Evolutionary conservation across 2,329 filamentous ascomycete genomes (phyloP), one percentile per base, ranked within the genome.

Genomic region (Ophiostoma novo-ulmi): DNA sequence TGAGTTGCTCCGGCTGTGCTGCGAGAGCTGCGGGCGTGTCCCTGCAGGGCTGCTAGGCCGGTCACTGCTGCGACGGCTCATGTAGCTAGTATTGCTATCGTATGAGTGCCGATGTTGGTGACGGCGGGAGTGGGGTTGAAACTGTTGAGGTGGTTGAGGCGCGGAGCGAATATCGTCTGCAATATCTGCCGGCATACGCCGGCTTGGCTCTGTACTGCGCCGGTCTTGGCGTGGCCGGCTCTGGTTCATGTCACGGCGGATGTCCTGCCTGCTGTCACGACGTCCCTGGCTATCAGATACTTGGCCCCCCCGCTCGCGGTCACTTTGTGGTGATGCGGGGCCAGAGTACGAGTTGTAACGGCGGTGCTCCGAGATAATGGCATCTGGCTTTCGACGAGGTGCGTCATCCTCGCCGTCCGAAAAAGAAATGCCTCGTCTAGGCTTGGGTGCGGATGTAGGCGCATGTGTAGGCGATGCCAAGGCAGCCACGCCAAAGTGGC

Each of bases 401-500:
- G 20, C 20, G 26, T 69, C 44, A 7, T 44, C 41, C 17, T 69
- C 44, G 44, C 44, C 67, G 10, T 67, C 48, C 3, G 70, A 52
- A 13, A 52, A 38, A 6, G 63, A 44, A 10, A 64, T 38, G n/a
- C 61, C 11, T 22, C 65, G 14, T 65, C 17, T 2, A 8, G 61
- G 26, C 35, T 36, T 31, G 6, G 26, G 13, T 48, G 38, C n/a
- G 11, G 13, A 58, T 5, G 63, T 7, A 66, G n/a, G 17, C 35
- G n/a, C 26, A 14, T 5, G 14, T 22, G 6, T 5, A 39, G 5
- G 17, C 1, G 31, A 39, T 11, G 58, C 22, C 35, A 70, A 13
- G 17, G 55, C 72, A 0, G 70, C 63, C 7, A 72, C 75, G 52
- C 77, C 76, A n/a, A 75, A 71, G 44, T 80, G 83, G 35, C 84